These are phyloP conservation scores for Ganoderma lucidum DNA, from an alignment of 1,284 basidiomycete species.

Conservation along the genomic window DNA sequence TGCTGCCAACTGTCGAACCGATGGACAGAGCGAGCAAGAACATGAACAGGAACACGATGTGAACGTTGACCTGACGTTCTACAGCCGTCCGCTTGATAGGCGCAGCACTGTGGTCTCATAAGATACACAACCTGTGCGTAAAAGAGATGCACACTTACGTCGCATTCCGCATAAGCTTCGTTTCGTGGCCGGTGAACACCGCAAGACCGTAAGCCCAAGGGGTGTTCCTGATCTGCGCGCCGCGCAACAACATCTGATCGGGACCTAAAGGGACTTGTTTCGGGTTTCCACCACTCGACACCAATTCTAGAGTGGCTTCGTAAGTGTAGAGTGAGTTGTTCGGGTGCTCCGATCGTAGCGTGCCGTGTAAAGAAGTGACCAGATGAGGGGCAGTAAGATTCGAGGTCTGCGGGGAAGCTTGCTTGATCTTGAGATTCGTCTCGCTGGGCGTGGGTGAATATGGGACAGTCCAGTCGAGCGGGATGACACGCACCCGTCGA, in stretches of 20 bases:
- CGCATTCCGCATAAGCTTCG: slow-evolving; percentile 96
- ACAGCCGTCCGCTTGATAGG: slow-evolving; percentile 98
- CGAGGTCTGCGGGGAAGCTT: slow-evolving; percentile 87
- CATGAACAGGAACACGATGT: slow-evolving; percentile 96
- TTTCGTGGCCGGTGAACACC: slow-evolving; percentile 98
- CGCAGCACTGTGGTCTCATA: slow-evolving; percentile 66
- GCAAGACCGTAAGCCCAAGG: slow-evolving; percentile 96
- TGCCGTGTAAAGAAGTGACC: slow-evolving; percentile 80
- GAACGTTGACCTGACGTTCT: slow-evolving; percentile 95
- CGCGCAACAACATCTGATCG: slow-evolving; percentile 93
- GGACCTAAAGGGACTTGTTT: slow-evolving; percentile 93
- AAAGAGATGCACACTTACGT: slow-evolving; percentile 68
- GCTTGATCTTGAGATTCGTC: slow-evolving; percentile 99
- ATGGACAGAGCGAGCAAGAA: slow-evolving; percentile 89
- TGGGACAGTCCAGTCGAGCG: slow-evolving; percentile 13
- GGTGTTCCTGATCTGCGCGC: slow-evolving; percentile 96
- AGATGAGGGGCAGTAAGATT: slow-evolving; percentile 81
- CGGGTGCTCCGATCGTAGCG: slow-evolving; percentile 93
- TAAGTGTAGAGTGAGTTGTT: slow-evolving; percentile 99
- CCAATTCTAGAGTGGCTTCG: slow-evolving; percentile 84
- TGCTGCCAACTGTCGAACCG: slow-evolving; percentile 92
- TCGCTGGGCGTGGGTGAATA: slow-evolving; percentile 62
- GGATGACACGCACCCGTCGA: slow-evolving; percentile 83
- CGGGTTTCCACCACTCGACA: slow-evolving; percentile 62
- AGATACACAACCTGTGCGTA: slow-evolving; percentile 24